Percentiles rank a stretch among this genome's conserved stretches.
These are phyloP conservation scores for Cladorrhinum sp. DNA, from an alignment of 2,329 filamentous ascomycete species.

Conservation along the genomic window DNA sequence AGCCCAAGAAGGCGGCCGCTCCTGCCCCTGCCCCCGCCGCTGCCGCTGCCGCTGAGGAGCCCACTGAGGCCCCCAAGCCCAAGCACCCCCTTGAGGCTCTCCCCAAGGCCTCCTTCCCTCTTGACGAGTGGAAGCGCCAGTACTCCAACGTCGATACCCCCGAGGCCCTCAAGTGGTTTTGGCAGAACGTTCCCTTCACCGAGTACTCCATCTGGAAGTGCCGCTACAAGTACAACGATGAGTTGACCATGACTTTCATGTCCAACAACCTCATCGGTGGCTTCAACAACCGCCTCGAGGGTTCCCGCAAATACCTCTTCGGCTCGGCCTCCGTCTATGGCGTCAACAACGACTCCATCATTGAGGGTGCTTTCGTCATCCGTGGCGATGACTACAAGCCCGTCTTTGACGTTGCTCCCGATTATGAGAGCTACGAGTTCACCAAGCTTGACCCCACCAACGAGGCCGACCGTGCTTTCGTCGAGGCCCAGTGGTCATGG, in stretches of 20 bases:
- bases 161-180: conserved; percentile 93
- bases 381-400: conserved; percentile 82
- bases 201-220: conserved; percentile 95
- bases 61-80: conserved; percentile 69
- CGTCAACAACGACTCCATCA: conserved; percentile 80
- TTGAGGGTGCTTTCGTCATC: conserved; percentile 91
- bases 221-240: conserved; percentile 99
- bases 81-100: conserved; percentile 95
- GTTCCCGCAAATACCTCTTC: conserved; percentile 96
- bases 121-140: conserved; percentile 98
- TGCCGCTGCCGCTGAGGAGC: conserved; percentile 42
- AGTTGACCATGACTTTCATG: conserved; percentile 98
- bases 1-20: conserved; percentile 59
- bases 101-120: conserved; percentile 71
- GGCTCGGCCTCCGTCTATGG: conserved; percentile 88
- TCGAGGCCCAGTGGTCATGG: conserved; percentile 88
- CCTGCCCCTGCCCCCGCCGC: conserved; percentile 44
- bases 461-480: conserved; percentile 77
- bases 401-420: conserved; percentile 95
- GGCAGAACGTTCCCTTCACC: conserved; percentile 89
- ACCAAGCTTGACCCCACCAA: conserved; percentile 91
- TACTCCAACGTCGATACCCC: conserved; percentile 95
- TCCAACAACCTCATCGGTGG: conserved; percentile 97
- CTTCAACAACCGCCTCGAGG: conserved; percentile 97
- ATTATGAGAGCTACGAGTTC: conserved; percentile 96